These are phyloP conservation scores for Nakaseomyces bracarensis DNA, from an alignment of 1,139 yeast genomes.

Conservation along the genomic window DNA sequence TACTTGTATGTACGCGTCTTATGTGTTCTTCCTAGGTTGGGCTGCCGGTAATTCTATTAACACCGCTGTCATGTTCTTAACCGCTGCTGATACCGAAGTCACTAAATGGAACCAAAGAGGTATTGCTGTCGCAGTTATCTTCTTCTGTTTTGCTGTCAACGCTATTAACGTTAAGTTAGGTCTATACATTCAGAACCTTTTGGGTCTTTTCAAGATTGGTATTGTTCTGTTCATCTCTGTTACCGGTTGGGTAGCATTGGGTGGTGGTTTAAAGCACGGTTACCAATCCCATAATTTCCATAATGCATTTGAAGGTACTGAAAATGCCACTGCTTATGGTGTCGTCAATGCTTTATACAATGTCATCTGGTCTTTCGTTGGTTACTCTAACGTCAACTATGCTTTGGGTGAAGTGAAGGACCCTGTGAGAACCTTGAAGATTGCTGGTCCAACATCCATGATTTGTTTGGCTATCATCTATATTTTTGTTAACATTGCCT, in stretches of 20 bases:
- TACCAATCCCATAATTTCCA: constrained; percentile 51
- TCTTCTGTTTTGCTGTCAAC: constrained; percentile 63
- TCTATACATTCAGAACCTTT: constrained; percentile 54
- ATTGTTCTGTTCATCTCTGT: constrained; percentile 61
- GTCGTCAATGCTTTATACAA: constrained; percentile 70
- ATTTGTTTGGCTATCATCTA: constrained; percentile 52
- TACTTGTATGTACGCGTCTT: constrained; percentile 68
- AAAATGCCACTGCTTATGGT: constrained; percentile 62
- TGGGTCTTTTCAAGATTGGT: constrained; percentile 65
- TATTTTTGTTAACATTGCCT: constrained; percentile 61
- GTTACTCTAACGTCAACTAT: constrained; percentile 70
- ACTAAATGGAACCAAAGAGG: constrained; percentile 72
- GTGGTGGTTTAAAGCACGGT: constrained; percentile 52
- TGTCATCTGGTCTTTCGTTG: constrained; percentile 74
- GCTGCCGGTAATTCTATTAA: constrained; percentile 52
- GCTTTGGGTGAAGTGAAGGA: constrained; percentile 72
- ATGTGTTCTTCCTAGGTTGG: constrained; percentile 74
- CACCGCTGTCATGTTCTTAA: constrained; percentile 37
- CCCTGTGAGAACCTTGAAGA: constrained; percentile 58
- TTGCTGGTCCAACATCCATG: constrained; percentile 68
- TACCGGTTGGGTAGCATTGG: constrained; percentile 77
- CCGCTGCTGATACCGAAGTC: constrained; percentile 62
- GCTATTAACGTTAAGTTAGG: constrained; percentile 57
- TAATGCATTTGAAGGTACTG: constrained; percentile 50
- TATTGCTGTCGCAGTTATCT: constrained; percentile 64